phyloP scores from a whole-genome alignment of 805 yeast genomes.

The Barnettozyma sp. region DNA sequence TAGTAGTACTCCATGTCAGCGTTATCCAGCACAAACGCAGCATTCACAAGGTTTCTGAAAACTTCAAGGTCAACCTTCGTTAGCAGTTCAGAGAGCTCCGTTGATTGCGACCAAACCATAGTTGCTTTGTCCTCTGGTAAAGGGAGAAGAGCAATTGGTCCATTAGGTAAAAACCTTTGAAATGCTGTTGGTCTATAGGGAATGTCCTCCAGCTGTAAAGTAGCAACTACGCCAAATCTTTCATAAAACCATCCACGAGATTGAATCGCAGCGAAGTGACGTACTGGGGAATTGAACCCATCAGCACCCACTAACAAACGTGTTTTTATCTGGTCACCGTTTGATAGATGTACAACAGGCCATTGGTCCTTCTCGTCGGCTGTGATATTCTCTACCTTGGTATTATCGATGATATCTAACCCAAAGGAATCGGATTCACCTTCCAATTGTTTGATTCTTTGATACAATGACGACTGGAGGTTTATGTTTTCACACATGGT shows the following conservation, averaged over 20 bases:
- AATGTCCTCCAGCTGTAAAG: constrained; percentile 66
- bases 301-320: constrained; percentile 91
- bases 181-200: constrained; percentile 73
- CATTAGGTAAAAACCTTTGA: constrained; percentile 88
- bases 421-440: constrained; percentile 16
- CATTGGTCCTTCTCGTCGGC: constrained; percentile 43
- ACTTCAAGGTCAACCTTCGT: constrained; percentile 50
- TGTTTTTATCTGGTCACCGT: constrained; percentile 58
- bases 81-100: constrained; percentile 61
- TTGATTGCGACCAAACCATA: constrained; percentile 87
- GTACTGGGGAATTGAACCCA: constrained; percentile 90
- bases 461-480: constrained; percentile 66
- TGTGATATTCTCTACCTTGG: constrained; percentile 56
- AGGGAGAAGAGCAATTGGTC: constrained; percentile 90
- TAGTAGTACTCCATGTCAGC: constrained; percentile 73
- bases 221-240: constrained; percentile 89
- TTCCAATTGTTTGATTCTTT: constrained; percentile 41
- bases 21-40: constrained; percentile 73
- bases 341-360: constrained; percentile 67
- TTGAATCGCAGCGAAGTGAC: constrained; percentile 72
- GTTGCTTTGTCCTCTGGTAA: constrained; percentile 83
- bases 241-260: constrained; percentile 91
- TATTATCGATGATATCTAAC: constrained; percentile 50
- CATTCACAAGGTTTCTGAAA: constrained; percentile 70
- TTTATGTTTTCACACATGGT: constrained; percentile 88